Evolutionary conservation across 768 basidiomycete species (phyloP).

Genomic region (Mycena metata): DNA sequence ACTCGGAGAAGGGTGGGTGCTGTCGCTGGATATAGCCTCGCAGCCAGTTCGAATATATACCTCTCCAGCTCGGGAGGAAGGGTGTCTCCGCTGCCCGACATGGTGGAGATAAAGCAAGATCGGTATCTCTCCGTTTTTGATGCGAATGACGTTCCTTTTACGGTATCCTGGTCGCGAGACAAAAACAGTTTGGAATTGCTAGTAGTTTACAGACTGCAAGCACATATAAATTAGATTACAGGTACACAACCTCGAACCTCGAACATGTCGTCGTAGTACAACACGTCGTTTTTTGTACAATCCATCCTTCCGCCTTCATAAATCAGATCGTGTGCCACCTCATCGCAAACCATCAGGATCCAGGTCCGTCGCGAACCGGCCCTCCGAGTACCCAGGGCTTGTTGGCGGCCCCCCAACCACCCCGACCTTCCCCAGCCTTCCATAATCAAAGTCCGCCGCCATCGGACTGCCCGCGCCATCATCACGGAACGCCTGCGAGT

Average conservation of each 20-base stretch:
- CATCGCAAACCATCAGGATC: slow-evolving; percentile 30
- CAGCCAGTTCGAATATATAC: not conserved
- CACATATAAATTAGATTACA: slow-evolving; percentile 9
- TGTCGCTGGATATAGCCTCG: not conserved
- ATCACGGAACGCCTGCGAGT: slow-evolving; percentile 35
- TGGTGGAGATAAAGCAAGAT: too few relatives aligned
- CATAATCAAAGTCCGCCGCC: slow-evolving; percentile 36
- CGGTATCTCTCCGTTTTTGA: not conserved
- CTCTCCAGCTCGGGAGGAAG: not conserved
- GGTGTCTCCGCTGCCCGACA: too few relatives aligned
- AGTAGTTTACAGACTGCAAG: slow-evolving; percentile 2
- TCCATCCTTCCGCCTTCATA: too few relatives aligned
- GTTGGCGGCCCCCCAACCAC: slow-evolving; percentile 30
- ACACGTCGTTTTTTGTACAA: slow-evolving; percentile 15
- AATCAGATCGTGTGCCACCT: not conserved
- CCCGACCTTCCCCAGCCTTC: slow-evolving; percentile 35
- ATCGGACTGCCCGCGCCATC: slow-evolving; percentile 28
- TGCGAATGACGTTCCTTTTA: not conserved
- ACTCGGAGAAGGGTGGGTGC: not conserved
- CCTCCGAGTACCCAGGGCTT: slow-evolving; percentile 34
- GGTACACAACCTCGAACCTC: not conserved
- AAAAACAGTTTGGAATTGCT: not conserved
- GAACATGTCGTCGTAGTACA: not conserved
- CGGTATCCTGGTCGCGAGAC: too few relatives aligned
- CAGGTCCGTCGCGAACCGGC: slow-evolving; percentile 30